Conservation (phyloP, 2,329 filamentous ascomycete genomes). For the Venturia pyrina region DNA sequence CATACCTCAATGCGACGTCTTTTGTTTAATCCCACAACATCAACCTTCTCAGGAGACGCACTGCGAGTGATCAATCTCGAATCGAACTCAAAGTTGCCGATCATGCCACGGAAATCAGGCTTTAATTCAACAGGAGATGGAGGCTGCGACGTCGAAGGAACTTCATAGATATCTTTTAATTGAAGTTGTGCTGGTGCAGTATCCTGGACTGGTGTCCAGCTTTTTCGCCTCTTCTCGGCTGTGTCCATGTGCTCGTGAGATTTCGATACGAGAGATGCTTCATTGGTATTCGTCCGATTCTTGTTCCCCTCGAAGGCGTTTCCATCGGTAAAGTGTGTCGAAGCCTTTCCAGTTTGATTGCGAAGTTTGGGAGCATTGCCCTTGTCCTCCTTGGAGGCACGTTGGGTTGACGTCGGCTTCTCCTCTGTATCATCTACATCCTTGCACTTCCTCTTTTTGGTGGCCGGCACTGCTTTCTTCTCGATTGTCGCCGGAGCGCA, state of each 20-base stretch:
- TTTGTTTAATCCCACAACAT: conserved; percentile 9
- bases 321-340: not conserved
- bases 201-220: conserved; percentile 28
- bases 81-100: conserved; percentile 8
- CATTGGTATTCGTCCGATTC: not conserved
- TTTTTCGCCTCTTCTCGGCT: conserved; percentile 22
- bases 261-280: not conserved
- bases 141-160: conserved; percentile 3
- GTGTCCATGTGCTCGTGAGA: conserved; percentile 10
- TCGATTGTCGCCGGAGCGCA: not conserved
- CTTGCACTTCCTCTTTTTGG: conserved; percentile 1
- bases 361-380: not conserved
- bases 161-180: conserved; percentile 19
- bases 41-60: conserved; percentile 2
- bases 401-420: not conserved
- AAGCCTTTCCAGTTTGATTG: not conserved
- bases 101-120: conserved; percentile 4
- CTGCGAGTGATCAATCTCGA: not conserved
- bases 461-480: not conserved
- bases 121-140: not conserved
- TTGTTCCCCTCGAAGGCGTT: not conserved
- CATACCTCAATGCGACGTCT: conserved; percentile 13
- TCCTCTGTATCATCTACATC: not conserved
- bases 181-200: conserved; percentile 16
- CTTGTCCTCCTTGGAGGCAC: not conserved